Evolutionary conservation across 805 yeast species (phyloP), one percentile per base, ranked within the genome.

Genomic region (Torulaspora microellipsoides): DNA sequence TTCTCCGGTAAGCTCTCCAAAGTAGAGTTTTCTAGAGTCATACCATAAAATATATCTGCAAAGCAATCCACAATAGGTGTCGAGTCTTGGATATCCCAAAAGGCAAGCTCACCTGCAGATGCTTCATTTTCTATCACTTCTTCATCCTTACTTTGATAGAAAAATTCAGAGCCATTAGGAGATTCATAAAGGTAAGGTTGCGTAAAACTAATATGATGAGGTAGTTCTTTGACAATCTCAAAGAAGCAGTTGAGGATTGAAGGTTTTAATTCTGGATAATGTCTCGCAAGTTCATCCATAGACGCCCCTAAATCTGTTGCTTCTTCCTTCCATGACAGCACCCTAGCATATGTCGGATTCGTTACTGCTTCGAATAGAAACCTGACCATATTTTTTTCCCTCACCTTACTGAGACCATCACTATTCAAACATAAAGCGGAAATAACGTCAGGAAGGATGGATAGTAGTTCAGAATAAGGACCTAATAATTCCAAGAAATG

Each of bases 351-450:
- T 4, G 70, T 69, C 1, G 70, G 61, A 36, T 73, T 65, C 36
- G 68, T 67, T 52, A 87, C 79, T 1, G 78, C 65, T 51, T 67
- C 66, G 77, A 83, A 64, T 59, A 82, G 38, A 46, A 66, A 40
- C 47, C 62, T 46, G 68, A 77, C 64, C 39, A 73, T 45, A 12
- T 65, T 54, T n/a, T 53, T 51, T 17, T 68, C 67, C 40, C 66
- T 65, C 1, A 89, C 78, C 45, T 75, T 72, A 29, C 72, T 62
- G 45, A 86, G 60, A 0, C 96, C 98, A 8, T 78, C 83, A 38
- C 72, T 76, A 53, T 85, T 89, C 55, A 90, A 73, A 32, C 91
- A 80, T 27, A 90, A 70, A 0, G 98, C 96, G 11, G 93, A 93
- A 34, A 90, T 70, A 1, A 83, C 77, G 52, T 85, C 89, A 0